These are phyloP conservation scores for Echites panduratus DNA, from an alignment of 257 asterid species.

Conservation along the genomic window DNA sequence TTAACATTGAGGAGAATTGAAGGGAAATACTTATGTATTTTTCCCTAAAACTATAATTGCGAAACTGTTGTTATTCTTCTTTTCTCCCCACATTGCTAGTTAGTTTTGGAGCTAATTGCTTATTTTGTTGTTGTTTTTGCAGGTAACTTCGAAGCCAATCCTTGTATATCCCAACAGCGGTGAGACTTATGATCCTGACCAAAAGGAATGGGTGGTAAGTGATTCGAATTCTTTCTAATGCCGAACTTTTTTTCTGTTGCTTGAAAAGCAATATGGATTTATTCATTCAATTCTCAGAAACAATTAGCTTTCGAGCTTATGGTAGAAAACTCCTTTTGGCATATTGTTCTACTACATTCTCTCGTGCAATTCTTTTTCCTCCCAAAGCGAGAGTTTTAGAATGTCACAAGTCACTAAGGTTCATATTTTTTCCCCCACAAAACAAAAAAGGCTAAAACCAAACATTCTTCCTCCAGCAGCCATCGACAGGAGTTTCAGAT, in stretches of 20 bases:
- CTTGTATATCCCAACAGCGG: constrained; percentile 87
- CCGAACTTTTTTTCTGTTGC: background rate
- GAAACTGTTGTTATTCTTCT: background rate
- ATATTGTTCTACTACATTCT: background rate
- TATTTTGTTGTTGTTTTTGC: constrained; percentile 14
- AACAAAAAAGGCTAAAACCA: background rate
- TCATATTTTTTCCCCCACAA: background rate
- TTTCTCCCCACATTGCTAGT: background rate
- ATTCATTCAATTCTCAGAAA: too few relatives aligned
- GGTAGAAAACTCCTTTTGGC: background rate
- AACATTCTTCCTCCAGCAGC: constrained; percentile 26
- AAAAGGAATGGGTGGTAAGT: constrained; percentile 82
- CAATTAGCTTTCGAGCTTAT: too few relatives aligned
- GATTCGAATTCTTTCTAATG: background rate
- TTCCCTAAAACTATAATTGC: background rate
- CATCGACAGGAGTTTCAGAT: constrained; percentile 38
- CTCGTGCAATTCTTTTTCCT: background rate
- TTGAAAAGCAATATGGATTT: too few relatives aligned
- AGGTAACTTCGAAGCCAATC: constrained; percentile 68
- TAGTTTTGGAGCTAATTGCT: background rate
- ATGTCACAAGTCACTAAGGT: background rate
- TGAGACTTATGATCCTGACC: constrained; percentile 62
- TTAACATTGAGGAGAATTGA: background rate
- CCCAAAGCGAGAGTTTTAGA: background rate
- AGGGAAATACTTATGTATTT: background rate